Base-by-base conservation (phyloP, 805 yeast genomes). In the Saccharomycopsis sp. region DNA sequence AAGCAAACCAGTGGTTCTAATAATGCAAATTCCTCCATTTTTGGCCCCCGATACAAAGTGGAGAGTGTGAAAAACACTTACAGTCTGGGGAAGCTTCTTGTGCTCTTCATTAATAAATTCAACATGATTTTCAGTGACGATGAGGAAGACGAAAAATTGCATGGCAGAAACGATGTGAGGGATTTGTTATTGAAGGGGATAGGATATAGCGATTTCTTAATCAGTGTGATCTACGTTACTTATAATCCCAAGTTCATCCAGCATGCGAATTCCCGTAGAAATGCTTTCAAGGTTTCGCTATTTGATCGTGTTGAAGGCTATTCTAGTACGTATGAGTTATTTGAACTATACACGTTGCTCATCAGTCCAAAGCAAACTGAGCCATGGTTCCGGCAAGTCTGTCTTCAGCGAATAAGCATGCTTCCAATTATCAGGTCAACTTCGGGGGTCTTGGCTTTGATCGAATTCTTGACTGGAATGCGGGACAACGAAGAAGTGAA, bases 401-500 rank as follows among this genome's bases (percentile, higher is more conserved):
- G 88, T 2, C 68, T 85, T 52, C 60, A 70, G 0, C 73, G 77
- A 52, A 73, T 92, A 2, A 79, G 85, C 0, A 60, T 68, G 2
- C 69, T 89, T 24, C 86, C 87, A 1, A 67, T 81, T 20, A 69
- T 76, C 50, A 77, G 95, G 23, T 69, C 78, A 1, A 68, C 70
- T 1, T 84, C 86, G 65, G 97, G 98, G 0, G 82, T 94, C 1
- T 70, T 80, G 29, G 77, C 91, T 1, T 70, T 92, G 53, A 76
- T 91, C 29, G 97, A 92, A 68, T 82, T 88, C 61, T 75, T 88
- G 0, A 73, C 87, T 14, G 96, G 96, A 0, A 73, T 88, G 24
- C 74, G 97, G 57, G 95, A 89, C 48, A 76, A 78, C 56, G 92
- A 86, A 57, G 83, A 82, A 12, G 70, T 90, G 14, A 84, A 83